A percentile compares a stretch with the other conserved stretches of the same genome.
Conservation (phyloP, 1,139 yeast genomes). For the Pichia terricola region DNA sequence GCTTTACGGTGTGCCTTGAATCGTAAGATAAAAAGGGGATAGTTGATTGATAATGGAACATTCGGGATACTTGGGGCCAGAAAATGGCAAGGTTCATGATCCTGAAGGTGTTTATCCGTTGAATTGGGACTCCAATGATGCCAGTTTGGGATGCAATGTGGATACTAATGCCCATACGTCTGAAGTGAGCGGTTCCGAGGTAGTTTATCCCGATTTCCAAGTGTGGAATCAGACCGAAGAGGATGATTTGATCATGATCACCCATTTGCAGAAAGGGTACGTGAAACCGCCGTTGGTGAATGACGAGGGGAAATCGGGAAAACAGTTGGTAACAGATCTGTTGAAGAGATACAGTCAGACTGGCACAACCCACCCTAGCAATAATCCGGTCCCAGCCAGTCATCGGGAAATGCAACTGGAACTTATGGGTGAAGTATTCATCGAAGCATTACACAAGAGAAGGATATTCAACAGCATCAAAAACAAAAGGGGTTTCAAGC, state of each 20-base stretch:
- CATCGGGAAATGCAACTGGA: constrained; percentile 1
- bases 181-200: background rate
- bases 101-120: constrained; percentile 30
- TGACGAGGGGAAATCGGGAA: constrained; percentile 49
- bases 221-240: constrained; percentile 66
- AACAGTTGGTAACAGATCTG: constrained; percentile 38
- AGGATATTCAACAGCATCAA: constrained; percentile 56
- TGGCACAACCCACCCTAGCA: background rate
- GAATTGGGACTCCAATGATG: constrained; percentile 14
- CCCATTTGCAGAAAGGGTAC: constrained; percentile 50
- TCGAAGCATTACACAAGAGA: constrained; percentile 57
- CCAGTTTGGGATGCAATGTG: too few species aligned
- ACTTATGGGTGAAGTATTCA: constrained; percentile 38
- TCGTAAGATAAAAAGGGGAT: too few species aligned
- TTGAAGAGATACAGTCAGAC: constrained; percentile 1
- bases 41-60: too few species aligned
- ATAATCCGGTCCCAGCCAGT: background rate
- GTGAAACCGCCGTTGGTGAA: constrained; percentile 44
- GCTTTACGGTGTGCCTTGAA: too few species aligned
- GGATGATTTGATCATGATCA: constrained; percentile 42
- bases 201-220: constrained; percentile 54
- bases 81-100: constrained; percentile 19
- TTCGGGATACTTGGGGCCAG: too few species aligned
- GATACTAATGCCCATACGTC: background rate
- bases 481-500: constrained; percentile 48